These are phyloP conservation scores for Periconia macrospinosa DNA, from an alignment of 2,329 filamentous ascomycete species.

Conservation along the genomic window DNA sequence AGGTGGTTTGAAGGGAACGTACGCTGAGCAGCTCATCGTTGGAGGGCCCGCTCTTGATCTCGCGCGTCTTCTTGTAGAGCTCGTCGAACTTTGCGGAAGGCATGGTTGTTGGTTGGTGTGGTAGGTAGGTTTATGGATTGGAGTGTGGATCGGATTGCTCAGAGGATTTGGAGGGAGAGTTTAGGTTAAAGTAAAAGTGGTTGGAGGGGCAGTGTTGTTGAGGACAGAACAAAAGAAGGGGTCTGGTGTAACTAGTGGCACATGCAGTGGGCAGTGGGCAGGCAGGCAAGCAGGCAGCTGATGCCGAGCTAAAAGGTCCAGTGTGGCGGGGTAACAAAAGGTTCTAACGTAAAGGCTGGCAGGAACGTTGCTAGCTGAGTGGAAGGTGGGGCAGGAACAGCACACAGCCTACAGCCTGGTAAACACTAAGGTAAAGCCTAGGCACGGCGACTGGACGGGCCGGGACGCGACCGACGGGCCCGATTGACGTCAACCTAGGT, in stretches of 20 bases:
- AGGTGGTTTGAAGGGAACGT: slow-evolving; percentile 7
- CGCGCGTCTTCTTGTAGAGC: slow-evolving; percentile 33
- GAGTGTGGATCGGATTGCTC: background rate
- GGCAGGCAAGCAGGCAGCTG: background rate
- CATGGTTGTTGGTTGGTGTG: slow-evolving; percentile 14
- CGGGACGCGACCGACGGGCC: background rate
- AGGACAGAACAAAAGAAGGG: background rate
- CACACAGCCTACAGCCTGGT: background rate
- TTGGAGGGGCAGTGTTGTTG: background rate
- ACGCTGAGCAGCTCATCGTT: slow-evolving; percentile 55
- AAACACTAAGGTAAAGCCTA: background rate
- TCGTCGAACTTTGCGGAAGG: slow-evolving; percentile 34
- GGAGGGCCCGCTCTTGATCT: slow-evolving; percentile 31
- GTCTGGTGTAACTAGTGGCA: too few relatives aligned
- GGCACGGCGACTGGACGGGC: background rate
- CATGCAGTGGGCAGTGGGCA: too few relatives aligned
- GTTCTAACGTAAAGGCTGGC: too few relatives aligned
- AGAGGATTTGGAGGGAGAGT: background rate
- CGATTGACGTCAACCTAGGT: background rate
- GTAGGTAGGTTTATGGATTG: background rate
- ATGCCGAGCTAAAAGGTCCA: background rate
- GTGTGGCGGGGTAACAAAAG: too few relatives aligned
- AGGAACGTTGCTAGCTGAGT: too few relatives aligned
- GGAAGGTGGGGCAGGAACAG: background rate
- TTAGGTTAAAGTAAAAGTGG: background rate